A percentile compares a stretch with the other conserved stretches of the same genome.
These are phyloP conservation scores for Biscutella laevigata DNA, from an alignment of 441 rosid genomes.

Conservation along the genomic window DNA sequence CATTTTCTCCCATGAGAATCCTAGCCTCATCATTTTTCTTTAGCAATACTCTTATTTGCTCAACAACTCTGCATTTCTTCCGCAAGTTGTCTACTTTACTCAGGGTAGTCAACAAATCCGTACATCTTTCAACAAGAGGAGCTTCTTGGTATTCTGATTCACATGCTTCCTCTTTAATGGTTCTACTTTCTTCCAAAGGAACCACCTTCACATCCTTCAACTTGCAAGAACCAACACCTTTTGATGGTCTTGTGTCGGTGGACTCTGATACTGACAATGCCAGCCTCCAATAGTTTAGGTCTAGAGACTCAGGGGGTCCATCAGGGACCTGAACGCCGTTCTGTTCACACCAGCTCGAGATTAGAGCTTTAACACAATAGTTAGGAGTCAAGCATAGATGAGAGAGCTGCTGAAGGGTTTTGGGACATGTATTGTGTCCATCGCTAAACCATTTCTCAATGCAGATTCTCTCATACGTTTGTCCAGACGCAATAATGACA, in stretches of 20 bases:
- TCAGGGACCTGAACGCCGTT: constrained; percentile 66
- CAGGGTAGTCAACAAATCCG: constrained; percentile 44
- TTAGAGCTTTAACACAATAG: constrained; percentile 88
- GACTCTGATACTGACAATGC: constrained; percentile 67
- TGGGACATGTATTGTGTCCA: constrained; percentile 88
- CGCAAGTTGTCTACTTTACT: constrained; percentile 40
- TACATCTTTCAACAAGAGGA: constrained; percentile 36
- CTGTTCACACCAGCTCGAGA: constrained; percentile 93
- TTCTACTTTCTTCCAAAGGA: constrained; percentile 63
- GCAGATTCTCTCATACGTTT: constrained; percentile 85
- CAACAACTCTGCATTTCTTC: constrained; percentile 53
- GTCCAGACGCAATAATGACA: constrained; percentile 92
- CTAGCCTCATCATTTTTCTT: constrained; percentile 93
- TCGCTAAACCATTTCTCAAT: constrained; percentile 94
- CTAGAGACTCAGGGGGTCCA: constrained; percentile 81
- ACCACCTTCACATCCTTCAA: constrained; percentile 59
- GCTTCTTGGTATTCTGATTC: constrained; percentile 35
- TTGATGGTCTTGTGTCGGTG: constrained; percentile 43
- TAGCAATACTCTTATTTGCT: constrained; percentile 58
- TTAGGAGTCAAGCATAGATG: constrained; percentile 87
- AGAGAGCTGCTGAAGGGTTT: constrained; percentile 68
- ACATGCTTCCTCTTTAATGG: constrained; percentile 44
- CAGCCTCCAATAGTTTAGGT: constrained; percentile 86
- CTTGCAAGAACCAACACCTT: constrained; percentile 38
- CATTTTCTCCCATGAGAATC: constrained; percentile 74